Base-by-base conservation (phyloP, 2,329 filamentous ascomycete species). In the Ceratocystis albifundus region DNA sequence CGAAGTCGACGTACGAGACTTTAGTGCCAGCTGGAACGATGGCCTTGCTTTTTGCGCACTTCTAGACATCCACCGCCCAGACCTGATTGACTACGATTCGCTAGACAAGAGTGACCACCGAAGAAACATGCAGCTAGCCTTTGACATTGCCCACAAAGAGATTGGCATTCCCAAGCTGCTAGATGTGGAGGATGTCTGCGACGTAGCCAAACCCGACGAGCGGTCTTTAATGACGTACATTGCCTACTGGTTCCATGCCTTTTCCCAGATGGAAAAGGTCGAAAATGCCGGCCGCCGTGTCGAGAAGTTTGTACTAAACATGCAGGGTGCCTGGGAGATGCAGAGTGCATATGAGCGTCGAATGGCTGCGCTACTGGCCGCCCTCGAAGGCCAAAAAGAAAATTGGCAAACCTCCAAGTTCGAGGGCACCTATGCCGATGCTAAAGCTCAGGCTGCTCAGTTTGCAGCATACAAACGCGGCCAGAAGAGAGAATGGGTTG, bases 251-350 rank as follows among this genome's bases (percentile, higher is more conserved):
- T 99, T 99, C 82, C 94, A 99, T 74, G 94, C 94, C 71, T 99
- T 99, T 75, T 97, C 93, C 36, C 93, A 97, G 73, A 95, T 99
- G 87, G 94, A 99, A 78, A 89, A 93, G 74, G 94, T 99, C 7
- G 94, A 99, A 76, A 99, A 99, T 74, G 94, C 94, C 3, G 94
- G 94, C 4, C 85, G 94, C 69, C 85, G 94, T 71, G 94, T 99
- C 4, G 94, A 99, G 78, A 99, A 99, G 77, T 99, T 99, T 73
- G 89, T 99, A 71, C 90, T 90, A 74, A 97, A 94, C 75, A 97
- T 99, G 94, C 91, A 96, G 74, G 94, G 94, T 25, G 93, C 94
- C 7, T 99, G 94, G 94, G 93, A 96, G 77, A 99, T 99, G 94
- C 92, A 99, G 76, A 96, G 90, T 74, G 89, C 88, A 36, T 99